Evolutionary conservation across 176 grass and related monocot species (phyloP), one percentile per base, ranked within the genome.

Genomic region (Poa annua): DNA sequence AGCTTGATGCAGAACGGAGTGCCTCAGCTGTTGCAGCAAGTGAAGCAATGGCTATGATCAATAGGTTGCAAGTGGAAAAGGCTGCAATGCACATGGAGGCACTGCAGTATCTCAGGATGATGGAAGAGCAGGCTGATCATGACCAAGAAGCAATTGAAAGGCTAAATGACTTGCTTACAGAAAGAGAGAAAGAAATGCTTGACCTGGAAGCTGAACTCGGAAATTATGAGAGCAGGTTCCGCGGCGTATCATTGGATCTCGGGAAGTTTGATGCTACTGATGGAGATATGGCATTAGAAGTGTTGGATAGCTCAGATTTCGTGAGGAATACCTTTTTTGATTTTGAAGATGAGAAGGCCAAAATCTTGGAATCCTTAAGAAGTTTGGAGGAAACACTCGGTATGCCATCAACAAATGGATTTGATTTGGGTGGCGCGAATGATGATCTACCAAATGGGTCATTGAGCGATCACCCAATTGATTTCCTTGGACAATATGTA

Each of bases 11-110:
- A 78, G 96, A 98, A 85, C 80, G 92, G 79, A 95, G 86, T 88
- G 96, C 96, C 52, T 98, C 96, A 63, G 77, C 96, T 3, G 88
- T 93, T 78, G 92, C 92, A 41, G 90, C 87, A 36, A 98, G 89
- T 25, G 91, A 98, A 89, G 96, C 92, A 0, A 98, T 98, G 96
- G 86, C 90, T 78, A 95, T 98, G 96, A 98, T 98, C 78, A 98
- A 89, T 68, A 89, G 96, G 71, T 90, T 98, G 87, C 96, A 98
- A 87, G 90, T 90, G 54, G 96, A 98, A 82, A 98, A 98, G 72
- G 96, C 96, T 33, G 65, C 88, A 75, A 90, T 95, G 87, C 84
- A 98, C 52, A 94, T 98, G 90, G 96, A 98, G 76, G 92, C 96
- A 57, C 77, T 94, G 55, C 96, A 99, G 74, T 99, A 94, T 81